Evolutionary conservation across 768 basidiomycete genomes (phyloP), one percentile per base, ranked within the genome.

Genomic region (Piloderma croceum): DNA sequence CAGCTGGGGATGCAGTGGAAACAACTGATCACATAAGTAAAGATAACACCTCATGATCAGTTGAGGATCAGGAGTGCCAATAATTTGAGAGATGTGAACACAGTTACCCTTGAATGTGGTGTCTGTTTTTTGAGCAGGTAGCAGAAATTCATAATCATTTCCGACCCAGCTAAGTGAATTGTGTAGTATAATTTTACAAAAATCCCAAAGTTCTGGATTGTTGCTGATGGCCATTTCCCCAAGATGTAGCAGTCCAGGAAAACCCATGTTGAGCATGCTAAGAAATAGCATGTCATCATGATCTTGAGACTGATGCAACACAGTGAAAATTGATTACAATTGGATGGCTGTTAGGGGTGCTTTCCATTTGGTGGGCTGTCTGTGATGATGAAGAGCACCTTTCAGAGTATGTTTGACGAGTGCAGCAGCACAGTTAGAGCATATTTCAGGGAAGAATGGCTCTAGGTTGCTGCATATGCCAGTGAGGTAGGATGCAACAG

Each of bases 381-480:
- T 47, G 3, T 35, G 20, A 1, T 57, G 9, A 0, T 53, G 47
- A 18, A 52, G 51, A 43, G 59, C 63, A 0, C 71, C 69, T 0
- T 39, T 21, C 0, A 70, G 38, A 0, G 65, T 64, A 4, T 47
- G 36, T 0, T 32, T 7, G 2, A 71, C 66, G 0, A 69, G 44
- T 0, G 32, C 24, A 2, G 44, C 39, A 3, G 42, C 24, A 3
- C 57, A 51, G 13, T 36, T 24, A 0, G 12, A n/a, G 1, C 57
- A 52, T 2, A 64, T 52, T 1, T 47, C 9, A 2, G 68, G 67
- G 47, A 51, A 70, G 21, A 45, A 44, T 0, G 48, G 25, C 37
- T 65, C 56, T 4, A 69, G 56, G 32, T 58, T 50, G 23, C 54
- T 56, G 42, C 57, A 58, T 10, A 69, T 64, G 11, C 68, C 66